These are phyloP conservation scores for Backusella liffmaniae DNA, from an alignment of 192 early-diverging fungal genomes.

Conservation along the genomic window DNA sequence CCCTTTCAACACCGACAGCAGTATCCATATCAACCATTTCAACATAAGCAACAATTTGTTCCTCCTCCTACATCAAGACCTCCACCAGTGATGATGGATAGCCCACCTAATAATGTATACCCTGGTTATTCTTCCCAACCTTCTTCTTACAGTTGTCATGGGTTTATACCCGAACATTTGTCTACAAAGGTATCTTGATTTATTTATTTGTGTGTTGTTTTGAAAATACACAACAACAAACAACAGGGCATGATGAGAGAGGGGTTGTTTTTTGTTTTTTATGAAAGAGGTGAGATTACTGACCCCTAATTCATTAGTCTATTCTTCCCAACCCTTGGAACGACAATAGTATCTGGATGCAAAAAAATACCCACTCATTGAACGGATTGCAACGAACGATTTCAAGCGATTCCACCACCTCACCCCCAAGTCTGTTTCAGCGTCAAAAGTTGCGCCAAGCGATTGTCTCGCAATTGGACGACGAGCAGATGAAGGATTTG, in stretches of 20 bases:
- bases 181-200: not conserved
- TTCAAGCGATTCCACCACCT: conserved; percentile 11
- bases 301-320: not conserved
- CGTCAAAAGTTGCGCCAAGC: conserved; percentile 22
- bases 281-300: no score
- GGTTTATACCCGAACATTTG: conserved; percentile 5
- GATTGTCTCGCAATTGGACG: conserved; percentile 14
- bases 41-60: not conserved
- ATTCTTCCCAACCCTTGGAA: conserved; percentile 12
- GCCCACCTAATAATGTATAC: not conserved
- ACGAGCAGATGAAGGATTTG: not conserved
- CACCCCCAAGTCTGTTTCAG: conserved; percentile 8
- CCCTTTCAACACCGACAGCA: not conserved
- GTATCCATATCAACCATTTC: not conserved
- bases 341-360: conserved; percentile 5
- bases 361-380: not conserved
- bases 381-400: not conserved
- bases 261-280: not conserved
- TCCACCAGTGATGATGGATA: conserved; percentile 1
- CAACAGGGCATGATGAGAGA: not conserved
- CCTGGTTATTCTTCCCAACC: not conserved
- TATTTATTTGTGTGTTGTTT: not conserved
- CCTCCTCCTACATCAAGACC: not conserved
- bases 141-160: conserved; percentile 7
- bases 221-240: not conserved